These are phyloP conservation scores for Aspergillus novofumigatus DNA, from an alignment of 2,329 filamentous ascomycete genomes.

Conservation along the genomic window DNA sequence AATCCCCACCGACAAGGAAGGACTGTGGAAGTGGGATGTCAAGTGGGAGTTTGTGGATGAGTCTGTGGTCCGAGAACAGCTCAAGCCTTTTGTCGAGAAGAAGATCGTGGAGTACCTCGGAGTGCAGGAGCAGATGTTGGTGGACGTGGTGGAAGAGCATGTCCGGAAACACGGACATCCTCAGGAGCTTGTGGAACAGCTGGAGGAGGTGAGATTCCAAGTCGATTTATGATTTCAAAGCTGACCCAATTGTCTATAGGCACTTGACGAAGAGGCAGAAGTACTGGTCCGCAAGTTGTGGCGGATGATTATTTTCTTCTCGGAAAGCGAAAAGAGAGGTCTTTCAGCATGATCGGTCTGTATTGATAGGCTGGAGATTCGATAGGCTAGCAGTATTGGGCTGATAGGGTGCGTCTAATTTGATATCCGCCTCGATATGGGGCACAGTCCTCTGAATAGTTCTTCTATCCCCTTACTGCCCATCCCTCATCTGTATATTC, in stretches of 20 bases:
- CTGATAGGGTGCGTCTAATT: slow-evolving; percentile 1
- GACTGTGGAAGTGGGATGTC: slow-evolving; percentile 87
- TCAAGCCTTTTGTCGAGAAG: slow-evolving; percentile 93
- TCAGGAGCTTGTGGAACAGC: slow-evolving; percentile 74
- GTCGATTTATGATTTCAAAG: neutral
- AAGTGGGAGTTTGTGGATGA: slow-evolving; percentile 91
- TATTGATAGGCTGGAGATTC: neutral
- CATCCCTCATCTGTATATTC: neutral
- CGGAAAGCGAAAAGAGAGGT: slow-evolving; percentile 87
- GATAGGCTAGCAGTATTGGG: neutral
- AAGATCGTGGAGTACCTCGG: slow-evolving; percentile 97
- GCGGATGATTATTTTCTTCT: slow-evolving; percentile 98
- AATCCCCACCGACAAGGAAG: slow-evolving; percentile 81
- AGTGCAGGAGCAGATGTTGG: slow-evolving; percentile 91
- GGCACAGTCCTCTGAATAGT: neutral
- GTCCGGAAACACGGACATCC: slow-evolving; percentile 70
- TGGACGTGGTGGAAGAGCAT: slow-evolving; percentile 88
- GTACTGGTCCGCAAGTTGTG: slow-evolving; percentile 93
- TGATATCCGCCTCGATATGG: slow-evolving; percentile 3
- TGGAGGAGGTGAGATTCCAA: slow-evolving; percentile 65
- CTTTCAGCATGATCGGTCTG: slow-evolving; percentile 56
- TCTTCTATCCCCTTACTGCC: neutral
- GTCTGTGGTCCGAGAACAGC: slow-evolving; percentile 72
- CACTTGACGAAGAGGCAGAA: slow-evolving; percentile 91
- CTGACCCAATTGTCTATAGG: slow-evolving; percentile 49